Percentiles rank a stretch among this genome's conserved stretches.
Conservation (phyloP, 176 grass and related monocot genomes). For the Aegilops longissima region DNA sequence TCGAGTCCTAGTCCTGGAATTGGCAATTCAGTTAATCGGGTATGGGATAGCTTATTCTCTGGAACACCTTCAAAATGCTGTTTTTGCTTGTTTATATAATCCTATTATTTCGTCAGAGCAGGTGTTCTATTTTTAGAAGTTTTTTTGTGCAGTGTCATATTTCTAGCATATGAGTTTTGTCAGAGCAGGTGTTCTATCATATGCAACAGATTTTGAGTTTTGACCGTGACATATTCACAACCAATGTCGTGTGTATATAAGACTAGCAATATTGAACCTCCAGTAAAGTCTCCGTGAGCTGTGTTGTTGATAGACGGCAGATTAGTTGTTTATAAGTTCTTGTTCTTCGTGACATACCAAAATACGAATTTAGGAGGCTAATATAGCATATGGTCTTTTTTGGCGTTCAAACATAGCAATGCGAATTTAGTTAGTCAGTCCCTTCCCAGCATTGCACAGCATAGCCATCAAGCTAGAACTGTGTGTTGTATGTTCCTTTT, state of each 20-base stretch:
- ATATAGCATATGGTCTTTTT: background rate
- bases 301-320: background rate
- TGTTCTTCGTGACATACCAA: background rate
- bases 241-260: background rate
- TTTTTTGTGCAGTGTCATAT: too few relatives aligned
- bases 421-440: background rate
- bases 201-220: background rate
- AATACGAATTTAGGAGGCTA: background rate
- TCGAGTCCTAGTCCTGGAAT: conserved; percentile 25
- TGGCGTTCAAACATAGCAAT: conserved; percentile 7
- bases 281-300: background rate
- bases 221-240: background rate
- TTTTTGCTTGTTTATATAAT: background rate
- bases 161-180: too few relatives aligned
- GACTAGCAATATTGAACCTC: background rate
- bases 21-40: conserved; percentile 32
- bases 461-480: conserved; percentile 14
- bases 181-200: background rate
- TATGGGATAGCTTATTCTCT: background rate
- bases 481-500: conserved; percentile 6
- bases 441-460: background rate
- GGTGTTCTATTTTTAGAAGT: too few relatives aligned
- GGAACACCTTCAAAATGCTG: background rate
- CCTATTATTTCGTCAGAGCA: too few relatives aligned
- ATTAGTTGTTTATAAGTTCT: background rate